Percentiles rank a stretch among this genome's conserved stretches.
Conservation (phyloP, 106 monocot genomes). For the Allium sativum region DNA sequence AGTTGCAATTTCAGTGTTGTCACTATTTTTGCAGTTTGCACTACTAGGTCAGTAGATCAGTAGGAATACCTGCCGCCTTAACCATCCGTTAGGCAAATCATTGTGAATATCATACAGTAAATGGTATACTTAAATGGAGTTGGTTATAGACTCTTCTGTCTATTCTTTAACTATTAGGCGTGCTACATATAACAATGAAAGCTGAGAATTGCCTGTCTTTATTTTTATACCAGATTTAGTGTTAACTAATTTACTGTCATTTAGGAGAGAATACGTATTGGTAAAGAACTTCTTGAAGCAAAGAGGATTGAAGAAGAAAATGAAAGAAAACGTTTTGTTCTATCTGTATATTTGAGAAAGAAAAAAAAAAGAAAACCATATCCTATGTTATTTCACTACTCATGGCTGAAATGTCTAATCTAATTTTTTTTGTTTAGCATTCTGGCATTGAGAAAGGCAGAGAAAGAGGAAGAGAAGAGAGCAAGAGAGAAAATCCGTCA, state of each 20-base stretch:
- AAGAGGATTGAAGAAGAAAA: conserved; percentile 91
- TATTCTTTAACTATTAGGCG: too few relatives aligned
- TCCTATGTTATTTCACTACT: not conserved
- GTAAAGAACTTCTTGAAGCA: conserved; percentile 92
- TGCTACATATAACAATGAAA: too few relatives aligned
- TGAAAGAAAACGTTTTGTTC: conserved; percentile 78
- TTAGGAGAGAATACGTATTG: conserved; percentile 92
- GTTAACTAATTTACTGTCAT: not conserved
- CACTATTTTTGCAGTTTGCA: too few relatives aligned
- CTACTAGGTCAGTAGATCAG: too few relatives aligned
- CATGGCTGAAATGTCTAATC: not conserved
- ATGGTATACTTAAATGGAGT: too few relatives aligned
- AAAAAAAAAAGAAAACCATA: conserved; percentile 91
- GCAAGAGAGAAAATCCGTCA: conserved; percentile 96
- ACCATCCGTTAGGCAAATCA: too few relatives aligned
- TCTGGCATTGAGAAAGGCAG: conserved; percentile 61
- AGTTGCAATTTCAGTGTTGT: too few relatives aligned
- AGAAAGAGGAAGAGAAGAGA: conserved; percentile 97
- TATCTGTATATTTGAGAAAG: conserved; percentile 39
- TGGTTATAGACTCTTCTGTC: too few relatives aligned
- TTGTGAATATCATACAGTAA: too few relatives aligned
- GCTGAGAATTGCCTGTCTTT: too few relatives aligned
- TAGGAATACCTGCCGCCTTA: too few relatives aligned
- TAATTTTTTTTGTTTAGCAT: conserved; percentile 34
- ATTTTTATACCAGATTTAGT: too few relatives aligned